Evolutionary conservation across 1,139 yeast species (phyloP).

Genomic region (Kodamaea fungicola): DNA sequence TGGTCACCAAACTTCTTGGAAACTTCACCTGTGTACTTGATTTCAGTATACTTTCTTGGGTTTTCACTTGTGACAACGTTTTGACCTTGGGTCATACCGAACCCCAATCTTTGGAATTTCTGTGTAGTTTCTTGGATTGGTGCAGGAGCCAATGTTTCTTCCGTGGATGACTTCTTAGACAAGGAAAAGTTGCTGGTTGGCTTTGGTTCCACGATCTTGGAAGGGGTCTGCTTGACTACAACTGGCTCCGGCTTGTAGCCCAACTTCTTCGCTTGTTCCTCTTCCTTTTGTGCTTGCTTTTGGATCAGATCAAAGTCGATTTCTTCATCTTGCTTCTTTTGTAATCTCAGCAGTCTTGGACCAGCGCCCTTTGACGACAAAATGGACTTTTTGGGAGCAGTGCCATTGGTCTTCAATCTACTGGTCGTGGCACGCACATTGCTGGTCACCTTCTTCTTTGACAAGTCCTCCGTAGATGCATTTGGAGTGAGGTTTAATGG

Average conservation of each 20-base stretch:
- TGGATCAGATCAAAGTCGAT: constrained; percentile 93
- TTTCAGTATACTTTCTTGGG: constrained; percentile 45
- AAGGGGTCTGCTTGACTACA: constrained; percentile 4
- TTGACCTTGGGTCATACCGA: constrained; percentile 68
- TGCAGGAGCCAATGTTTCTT: constrained; percentile 19
- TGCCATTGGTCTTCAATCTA: constrained; percentile 18
- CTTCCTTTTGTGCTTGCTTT: constrained; percentile 79
- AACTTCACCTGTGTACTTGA: constrained; percentile 66
- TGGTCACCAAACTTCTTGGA: constrained; percentile 79
- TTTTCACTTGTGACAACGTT: constrained; percentile 30
- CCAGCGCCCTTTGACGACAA: constrained; percentile 34
- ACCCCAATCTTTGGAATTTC: constrained; percentile 72
- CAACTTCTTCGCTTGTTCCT: constrained; percentile 64
- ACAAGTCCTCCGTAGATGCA: constrained; percentile 37
- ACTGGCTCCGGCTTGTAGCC: constrained; percentile 59
- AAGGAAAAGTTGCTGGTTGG: neutral
- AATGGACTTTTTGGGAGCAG: constrained; percentile 35
- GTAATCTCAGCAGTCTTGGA: constrained; percentile 55
- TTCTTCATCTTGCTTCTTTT: constrained; percentile 56
- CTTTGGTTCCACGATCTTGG: neutral
- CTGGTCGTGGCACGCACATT: constrained; percentile 19
- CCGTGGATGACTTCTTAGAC: constrained; percentile 11
- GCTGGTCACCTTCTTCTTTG: constrained; percentile 22
- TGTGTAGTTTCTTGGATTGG: constrained; percentile 62
- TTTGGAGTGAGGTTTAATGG: constrained; percentile 50